Conservation (phyloP, 805 yeast species). For the Candida khao-thaluensis region DNA sequence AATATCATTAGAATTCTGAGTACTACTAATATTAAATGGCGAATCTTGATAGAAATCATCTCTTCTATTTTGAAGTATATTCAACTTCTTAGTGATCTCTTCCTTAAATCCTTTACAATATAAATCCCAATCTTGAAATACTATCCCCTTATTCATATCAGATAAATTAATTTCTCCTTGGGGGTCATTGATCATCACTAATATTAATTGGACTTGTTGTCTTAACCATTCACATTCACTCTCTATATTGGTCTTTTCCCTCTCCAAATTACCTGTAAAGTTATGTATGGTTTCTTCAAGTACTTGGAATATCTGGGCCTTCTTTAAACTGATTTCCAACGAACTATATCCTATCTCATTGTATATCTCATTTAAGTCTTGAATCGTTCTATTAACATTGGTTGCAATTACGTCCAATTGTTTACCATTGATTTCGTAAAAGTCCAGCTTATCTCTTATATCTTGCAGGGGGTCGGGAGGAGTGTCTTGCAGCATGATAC, state of each 20-base stretch:
- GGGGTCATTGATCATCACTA: constrained; percentile 39
- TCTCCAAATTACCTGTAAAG: constrained; percentile 29
- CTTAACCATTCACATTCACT: constrained; percentile 47
- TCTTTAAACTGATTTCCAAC: constrained; percentile 49
- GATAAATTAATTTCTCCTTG: constrained; percentile 27
- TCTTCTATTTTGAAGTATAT: constrained; percentile 15
- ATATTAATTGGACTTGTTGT: constrained; percentile 40
- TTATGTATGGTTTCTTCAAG: constrained; percentile 49
- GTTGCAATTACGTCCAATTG: constrained; percentile 31
- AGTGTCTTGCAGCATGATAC: not conserved
- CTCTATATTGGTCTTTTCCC: constrained; percentile 39
- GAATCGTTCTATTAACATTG: constrained; percentile 36
- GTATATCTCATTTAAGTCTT: constrained; percentile 47
- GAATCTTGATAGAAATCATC: constrained; percentile 25
- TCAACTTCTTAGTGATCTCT: constrained; percentile 10
- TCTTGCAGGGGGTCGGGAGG: no score
- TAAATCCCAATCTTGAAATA: constrained; percentile 25
- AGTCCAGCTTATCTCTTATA: not conserved
- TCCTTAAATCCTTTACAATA: constrained; percentile 30
- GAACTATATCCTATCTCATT: constrained; percentile 54
- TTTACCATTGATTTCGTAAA: constrained; percentile 10
- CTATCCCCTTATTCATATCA: constrained; percentile 29
- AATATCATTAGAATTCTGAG: constrained; percentile 16
- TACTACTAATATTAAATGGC: constrained; percentile 29
- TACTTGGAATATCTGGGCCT: constrained; percentile 47